Evolutionary conservation across 1,284 basidiomycete genomes (phyloP).

Genomic region (Fistulina hepatica): DNA sequence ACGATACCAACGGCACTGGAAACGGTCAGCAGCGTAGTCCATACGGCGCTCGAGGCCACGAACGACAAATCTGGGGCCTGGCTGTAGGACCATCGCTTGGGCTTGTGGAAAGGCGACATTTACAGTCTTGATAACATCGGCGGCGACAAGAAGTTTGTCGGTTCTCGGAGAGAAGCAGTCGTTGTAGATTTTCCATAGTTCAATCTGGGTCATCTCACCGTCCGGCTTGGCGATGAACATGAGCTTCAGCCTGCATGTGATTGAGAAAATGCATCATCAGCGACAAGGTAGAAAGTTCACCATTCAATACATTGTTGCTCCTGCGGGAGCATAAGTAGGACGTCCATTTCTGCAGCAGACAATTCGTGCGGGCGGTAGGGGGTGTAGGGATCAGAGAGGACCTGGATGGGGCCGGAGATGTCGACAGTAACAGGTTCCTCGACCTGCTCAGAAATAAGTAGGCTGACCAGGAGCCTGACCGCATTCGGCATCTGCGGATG

Average conservation of each 20-base stretch:
- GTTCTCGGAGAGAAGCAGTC: conserved; percentile 54
- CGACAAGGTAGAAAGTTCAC: conserved; percentile 5
- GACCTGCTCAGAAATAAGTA: conserved; percentile 58
- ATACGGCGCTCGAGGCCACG: conserved; percentile 63
- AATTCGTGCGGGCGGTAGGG: conserved; percentile 46
- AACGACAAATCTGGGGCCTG: conserved; percentile 67
- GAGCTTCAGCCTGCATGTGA: conserved; percentile 59
- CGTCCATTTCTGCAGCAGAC: conserved; percentile 54
- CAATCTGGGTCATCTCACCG: conserved; percentile 78
- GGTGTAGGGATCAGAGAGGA: conserved; percentile 39
- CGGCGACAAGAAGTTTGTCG: conserved; percentile 56
- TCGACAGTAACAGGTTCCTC: conserved; percentile 55
- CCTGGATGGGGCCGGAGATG: conserved; percentile 44
- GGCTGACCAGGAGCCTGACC: conserved; percentile 52
- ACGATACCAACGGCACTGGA: conserved; percentile 61
- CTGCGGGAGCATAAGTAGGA: conserved; percentile 46
- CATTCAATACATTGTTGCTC: conserved; percentile 69
- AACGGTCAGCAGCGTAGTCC: conserved; percentile 43
- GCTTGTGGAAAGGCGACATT: conserved; percentile 69
- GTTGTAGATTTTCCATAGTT: conserved; percentile 84
- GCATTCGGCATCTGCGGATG: conserved; percentile 57
- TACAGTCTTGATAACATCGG: conserved; percentile 83
- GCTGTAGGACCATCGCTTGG: conserved; percentile 71
- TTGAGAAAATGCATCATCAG: conserved; percentile 5
- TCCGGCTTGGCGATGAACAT: conserved; percentile 64